Evolutionary conservation across 768 basidiomycete species (phyloP), one percentile per base, ranked within the genome.

Genomic region (Ephemerocybe angulata): DNA sequence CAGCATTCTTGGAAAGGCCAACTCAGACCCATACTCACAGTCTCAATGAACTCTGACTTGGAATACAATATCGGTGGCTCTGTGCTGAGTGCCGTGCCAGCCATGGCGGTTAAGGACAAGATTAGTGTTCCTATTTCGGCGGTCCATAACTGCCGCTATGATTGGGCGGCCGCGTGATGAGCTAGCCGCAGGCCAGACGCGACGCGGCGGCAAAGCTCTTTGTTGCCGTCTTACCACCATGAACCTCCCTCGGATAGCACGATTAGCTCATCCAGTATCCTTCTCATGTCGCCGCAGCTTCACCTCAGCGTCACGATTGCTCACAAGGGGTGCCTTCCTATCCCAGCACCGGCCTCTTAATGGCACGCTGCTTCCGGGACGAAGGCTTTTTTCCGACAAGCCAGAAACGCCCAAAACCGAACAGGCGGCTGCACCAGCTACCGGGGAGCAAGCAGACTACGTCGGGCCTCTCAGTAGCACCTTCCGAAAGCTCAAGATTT

Each of bases 31-130:
- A 37, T 46, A 38, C 78, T 54, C 68, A 91, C 91, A 53, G 91
- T 94, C 74, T 94, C 92, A 42, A 94, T 94, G 70, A 86, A 93
- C 69, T 94, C 92, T 28, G 83, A 74, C 59, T 87, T 86, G 12
- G 86, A 82, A 67, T 93, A 93, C 71, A 84, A 87, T 37, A 92
- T 83, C 6, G 86, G 85, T 17, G 82, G 72, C 28, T 90, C 87
- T 87, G 90, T 88, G 30, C 41, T 42, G 48, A 42, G 28, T n/a
- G 24, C 33, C 7, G 38, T 17, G n/a, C 38, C 38, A 17, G 38
- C 15, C 38, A 41, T 41, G 38, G 38, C n/a, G 38, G 38, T 41
- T 41, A n/a, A 6, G n/a, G 7, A 6, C 38, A 41, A 41, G 38
- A 10, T 19, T 19, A 19, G 38, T 19, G 15, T 41, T 35, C 33